Percentiles rank a stretch among this genome's conserved stretches.
These are phyloP conservation scores for Pseudozyma thailandica DNA, from an alignment of 1,284 basidiomycete species.

Conservation along the genomic window DNA sequence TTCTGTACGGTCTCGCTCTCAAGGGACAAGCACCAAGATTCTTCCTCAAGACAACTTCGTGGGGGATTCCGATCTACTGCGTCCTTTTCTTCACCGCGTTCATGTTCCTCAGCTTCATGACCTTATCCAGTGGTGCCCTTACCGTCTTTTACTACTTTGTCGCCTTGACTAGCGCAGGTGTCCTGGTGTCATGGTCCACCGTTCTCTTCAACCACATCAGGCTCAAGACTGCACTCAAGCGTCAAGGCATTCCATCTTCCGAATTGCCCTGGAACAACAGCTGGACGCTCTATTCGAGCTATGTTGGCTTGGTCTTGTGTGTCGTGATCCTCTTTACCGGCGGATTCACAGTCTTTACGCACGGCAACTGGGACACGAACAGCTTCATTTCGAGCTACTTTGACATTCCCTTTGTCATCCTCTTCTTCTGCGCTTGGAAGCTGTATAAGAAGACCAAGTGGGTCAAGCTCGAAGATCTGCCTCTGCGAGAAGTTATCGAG, in stretches of 20 bases:
- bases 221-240: conserved; percentile 76
- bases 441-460: conserved; percentile 38
- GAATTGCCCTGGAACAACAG: conserved; percentile 67
- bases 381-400: conserved; percentile 85
- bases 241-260: conserved; percentile 74
- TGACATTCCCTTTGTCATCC: conserved; percentile 78
- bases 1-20: conserved; percentile 77
- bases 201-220: conserved; percentile 80
- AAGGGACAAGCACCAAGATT: conserved; percentile 80
- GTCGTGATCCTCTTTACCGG: conserved; percentile 52
- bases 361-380: conserved; percentile 68
- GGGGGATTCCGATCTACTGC: conserved; percentile 80
- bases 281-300: conserved; percentile 63
- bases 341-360: conserved; percentile 69
- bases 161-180: conserved; percentile 76
- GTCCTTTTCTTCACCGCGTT: conserved; percentile 78
- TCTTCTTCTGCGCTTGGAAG: conserved; percentile 73
- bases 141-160: conserved; percentile 74
- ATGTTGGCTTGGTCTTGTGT: conserved; percentile 31
- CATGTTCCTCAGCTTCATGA: conserved; percentile 76
- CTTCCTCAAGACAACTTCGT: conserved; percentile 76
- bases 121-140: conserved; percentile 64
- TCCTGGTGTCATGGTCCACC: conserved; percentile 83
- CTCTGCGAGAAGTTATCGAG: conserved; percentile 25
- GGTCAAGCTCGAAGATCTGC: conserved; percentile 28